Conservation (phyloP, 169 alveolate species). For the Miamiensis avidus region DNA sequence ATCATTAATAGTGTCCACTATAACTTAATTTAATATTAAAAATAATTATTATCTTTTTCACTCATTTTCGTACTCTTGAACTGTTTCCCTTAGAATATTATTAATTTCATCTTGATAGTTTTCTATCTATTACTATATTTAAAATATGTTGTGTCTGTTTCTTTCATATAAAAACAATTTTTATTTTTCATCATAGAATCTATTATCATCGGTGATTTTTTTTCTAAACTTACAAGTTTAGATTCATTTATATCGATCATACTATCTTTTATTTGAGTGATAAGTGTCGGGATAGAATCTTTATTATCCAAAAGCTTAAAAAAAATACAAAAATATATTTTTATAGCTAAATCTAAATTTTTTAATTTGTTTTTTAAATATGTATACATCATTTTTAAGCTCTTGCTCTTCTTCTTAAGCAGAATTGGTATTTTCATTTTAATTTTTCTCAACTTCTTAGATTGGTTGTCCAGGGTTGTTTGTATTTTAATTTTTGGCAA, state of each 20-base stretch:
- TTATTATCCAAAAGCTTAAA: background rate
- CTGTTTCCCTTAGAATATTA: background rate
- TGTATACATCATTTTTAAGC: too few species aligned
- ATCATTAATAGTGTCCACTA: too few species aligned
- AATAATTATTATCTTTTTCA: background rate
- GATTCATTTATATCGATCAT: background rate
- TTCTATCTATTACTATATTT: background rate
- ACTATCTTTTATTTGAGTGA: background rate
- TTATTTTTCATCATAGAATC: background rate
- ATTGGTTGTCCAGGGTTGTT: background rate
- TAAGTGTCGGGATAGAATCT: background rate
- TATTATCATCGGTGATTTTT: background rate
- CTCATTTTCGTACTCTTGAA: background rate
- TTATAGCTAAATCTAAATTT: too few species aligned
- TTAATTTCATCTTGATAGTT: background rate
- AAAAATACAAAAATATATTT: too few species aligned
- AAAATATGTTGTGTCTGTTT: background rate
- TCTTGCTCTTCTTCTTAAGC: background rate
- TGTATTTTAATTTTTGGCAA: background rate
- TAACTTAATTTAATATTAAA: too few species aligned
- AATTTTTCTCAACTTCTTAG: background rate
- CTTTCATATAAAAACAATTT: background rate
- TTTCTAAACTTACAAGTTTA: background rate
- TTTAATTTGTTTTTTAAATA: too few species aligned
- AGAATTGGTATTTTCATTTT: too few species aligned